Evolutionary conservation across 2,329 filamentous ascomycete species (phyloP), one percentile per base, ranked within the genome.

Genomic region (Clarireedia sp.): DNA sequence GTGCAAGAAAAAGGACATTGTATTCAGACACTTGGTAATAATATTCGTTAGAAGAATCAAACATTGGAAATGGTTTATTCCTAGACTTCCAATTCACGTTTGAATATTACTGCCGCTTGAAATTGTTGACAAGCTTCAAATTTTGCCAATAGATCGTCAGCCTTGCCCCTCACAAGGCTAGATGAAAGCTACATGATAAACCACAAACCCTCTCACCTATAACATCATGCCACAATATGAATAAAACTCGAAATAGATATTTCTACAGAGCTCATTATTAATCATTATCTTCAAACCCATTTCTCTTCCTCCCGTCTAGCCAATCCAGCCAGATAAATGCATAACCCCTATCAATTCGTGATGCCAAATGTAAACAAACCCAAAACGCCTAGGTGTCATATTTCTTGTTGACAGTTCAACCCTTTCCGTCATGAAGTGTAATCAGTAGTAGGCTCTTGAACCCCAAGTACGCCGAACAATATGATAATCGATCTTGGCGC

Each of bases 381-480:
- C 38, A 38, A 54, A 41, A 44, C 38, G 21, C 37, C 52, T 21
- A 41, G 17, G 21, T 19, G 29, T 48, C 10, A 43, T 45, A 3
- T 21, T 21, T 21, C 19, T 23, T 7, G 19, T 21, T 45, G 21
- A 36, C 37, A 37, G 16, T 19, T 12, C 45, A 23, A 12, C 24
- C 12, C 7, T n/a, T 41, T 41, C 24, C 48, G 40, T 49, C 17
- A 41, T 36, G 45, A 41, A 41, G 14, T 38, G 45, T 37, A 49
- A 16, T 36, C n/a, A 54, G 37, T 24, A 40, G 37, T 24, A 40
- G 37, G n/a, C 12, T 46, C 21, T 24, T 44, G 26, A 49, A 24
- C 29, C 45, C 52, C 51, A 48, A 44, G 48, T 51, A 56, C 53
- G 44, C 52, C 52, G 23, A 48, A 29, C 52, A 54, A 54, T 49